Evolutionary conservation across 2,329 filamentous ascomycete species (phyloP).

Genomic region (Monosporascus sp.): DNA sequence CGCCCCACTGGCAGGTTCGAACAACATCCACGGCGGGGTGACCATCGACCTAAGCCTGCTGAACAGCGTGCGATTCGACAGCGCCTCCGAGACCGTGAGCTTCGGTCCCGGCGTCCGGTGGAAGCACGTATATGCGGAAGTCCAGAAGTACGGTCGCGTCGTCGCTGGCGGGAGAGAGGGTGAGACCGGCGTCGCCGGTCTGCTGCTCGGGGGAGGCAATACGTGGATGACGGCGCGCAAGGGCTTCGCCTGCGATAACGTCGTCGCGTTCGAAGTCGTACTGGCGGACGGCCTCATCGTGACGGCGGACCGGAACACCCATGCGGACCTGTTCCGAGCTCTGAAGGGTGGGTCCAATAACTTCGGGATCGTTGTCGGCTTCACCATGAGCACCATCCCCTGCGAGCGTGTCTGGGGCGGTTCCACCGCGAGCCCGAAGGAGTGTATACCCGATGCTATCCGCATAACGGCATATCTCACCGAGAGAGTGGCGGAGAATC

Average conservation of each 20-base stretch:
- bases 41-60: slow-evolving; percentile 23
- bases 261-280: slow-evolving; percentile 35
- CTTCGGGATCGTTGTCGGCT: background rate
- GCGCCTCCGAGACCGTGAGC: slow-evolving; percentile 16
- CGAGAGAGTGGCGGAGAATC: background rate
- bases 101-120: slow-evolving; percentile 21
- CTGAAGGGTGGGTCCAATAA: slow-evolving; percentile 1
- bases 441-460: background rate
- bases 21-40: slow-evolving; percentile 33
- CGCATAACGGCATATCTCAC: background rate
- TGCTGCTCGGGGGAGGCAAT: slow-evolving; percentile 13
- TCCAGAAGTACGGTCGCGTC: slow-evolving; percentile 8
- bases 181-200: slow-evolving; percentile 14
- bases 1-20: slow-evolving; percentile 30
- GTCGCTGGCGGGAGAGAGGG: slow-evolving; percentile 12
- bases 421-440: background rate
- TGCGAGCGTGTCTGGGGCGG: background rate
- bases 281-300: slow-evolving; percentile 18
- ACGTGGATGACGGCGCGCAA: slow-evolving; percentile 13
- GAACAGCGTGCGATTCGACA: slow-evolving; percentile 12
- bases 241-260: slow-evolving; percentile 38
- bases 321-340: background rate
- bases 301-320: background rate
- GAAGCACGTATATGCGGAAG: slow-evolving; percentile 9
- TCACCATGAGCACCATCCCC: background rate